phyloP scores from a whole-genome alignment of 2,329 filamentous ascomycete species.

The Endoconidiophora laricicola region DNA sequence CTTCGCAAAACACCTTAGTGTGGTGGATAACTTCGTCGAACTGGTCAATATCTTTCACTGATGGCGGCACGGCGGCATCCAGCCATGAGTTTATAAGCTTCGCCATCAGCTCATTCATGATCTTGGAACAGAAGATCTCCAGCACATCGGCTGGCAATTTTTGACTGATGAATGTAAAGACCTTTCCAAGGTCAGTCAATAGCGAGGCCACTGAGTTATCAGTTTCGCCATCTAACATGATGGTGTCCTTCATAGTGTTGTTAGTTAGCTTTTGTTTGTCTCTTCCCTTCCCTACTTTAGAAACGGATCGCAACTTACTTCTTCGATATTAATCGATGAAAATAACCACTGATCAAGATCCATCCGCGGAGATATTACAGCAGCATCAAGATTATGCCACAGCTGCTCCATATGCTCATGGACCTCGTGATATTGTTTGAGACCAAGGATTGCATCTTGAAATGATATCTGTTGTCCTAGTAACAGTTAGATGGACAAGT shows the following conservation, averaged over 20 bases:
- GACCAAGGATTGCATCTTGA: constrained; percentile 35
- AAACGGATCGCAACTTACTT: constrained; percentile 19
- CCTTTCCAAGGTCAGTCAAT: constrained; percentile 34
- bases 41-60: constrained; percentile 49
- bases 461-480: constrained; percentile 36
- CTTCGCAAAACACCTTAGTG: constrained; percentile 46
- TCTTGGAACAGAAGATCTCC: constrained; percentile 44
- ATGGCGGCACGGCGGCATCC: constrained; percentile 56
- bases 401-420: constrained; percentile 42
- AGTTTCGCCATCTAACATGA: constrained; percentile 27
- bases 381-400: constrained; percentile 45
- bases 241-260: constrained; percentile 22
- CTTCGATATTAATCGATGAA: constrained; percentile 26
- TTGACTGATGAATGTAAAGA: constrained; percentile 35
- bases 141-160: constrained; percentile 38
- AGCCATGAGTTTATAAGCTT: constrained; percentile 61
- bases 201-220: constrained; percentile 32
- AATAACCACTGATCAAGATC: constrained; percentile 21
- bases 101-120: constrained; percentile 53
- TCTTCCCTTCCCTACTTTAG: background rate
- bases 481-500: background rate
- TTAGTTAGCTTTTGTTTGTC: background rate
- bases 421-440: constrained; percentile 44
- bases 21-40: constrained; percentile 57
- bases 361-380: constrained; percentile 44